Base-by-base conservation (phyloP, 352 stramenopile species). In the Globisporangium viniferum region DNA sequence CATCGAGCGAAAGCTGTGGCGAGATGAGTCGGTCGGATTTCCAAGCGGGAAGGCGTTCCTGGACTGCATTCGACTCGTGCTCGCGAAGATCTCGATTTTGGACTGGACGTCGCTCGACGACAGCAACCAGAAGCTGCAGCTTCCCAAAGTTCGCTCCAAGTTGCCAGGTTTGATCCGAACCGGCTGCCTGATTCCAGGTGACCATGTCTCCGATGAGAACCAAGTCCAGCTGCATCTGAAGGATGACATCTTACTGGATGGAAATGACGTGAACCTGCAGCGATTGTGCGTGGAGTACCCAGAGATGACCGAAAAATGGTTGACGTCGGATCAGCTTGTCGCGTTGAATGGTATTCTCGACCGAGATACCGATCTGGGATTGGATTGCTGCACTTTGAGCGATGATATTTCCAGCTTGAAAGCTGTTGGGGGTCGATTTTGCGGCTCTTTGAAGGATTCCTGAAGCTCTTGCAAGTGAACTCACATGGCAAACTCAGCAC, bases 31-130 rank as follows among this genome's bases (percentile, higher is more conserved):
- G 2, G 55, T 60, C 15, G 76, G 76, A 7, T 91, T 84, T 56
- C n/a, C 66, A 39, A 88, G 56, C 9, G 80, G 82, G 3, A 79
- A 72, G n/a, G 75, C 67, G 5, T 91, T 92, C 61, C 71, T 89
- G n/a, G 81, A 94, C 48, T 94, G 82, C 62, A 74, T 94, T 55
- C 79, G 80, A 5, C 74, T 91, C 49, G 68, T 92, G n/a, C 51
- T 94, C 12, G 79, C 86, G 2, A 94, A 94, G 67, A 88, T 94
- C 5, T 82, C 79, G 22, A 89, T 91, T 27, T 57, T 94, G 46
- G 86, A 92, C 65, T 94, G 86, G 84, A 92, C 86, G 46, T 78
- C 77, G 12, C 67, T 91, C 18, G 79, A 91, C 20, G 79, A 87
- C 29, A 90, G 68, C 35, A 74, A 77, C 2, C 62, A 81, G 8